Evolutionary conservation across 495 filamentous ascomycete genomes (phyloP).

Genomic region (Penicillium psychrofluorescens): DNA sequence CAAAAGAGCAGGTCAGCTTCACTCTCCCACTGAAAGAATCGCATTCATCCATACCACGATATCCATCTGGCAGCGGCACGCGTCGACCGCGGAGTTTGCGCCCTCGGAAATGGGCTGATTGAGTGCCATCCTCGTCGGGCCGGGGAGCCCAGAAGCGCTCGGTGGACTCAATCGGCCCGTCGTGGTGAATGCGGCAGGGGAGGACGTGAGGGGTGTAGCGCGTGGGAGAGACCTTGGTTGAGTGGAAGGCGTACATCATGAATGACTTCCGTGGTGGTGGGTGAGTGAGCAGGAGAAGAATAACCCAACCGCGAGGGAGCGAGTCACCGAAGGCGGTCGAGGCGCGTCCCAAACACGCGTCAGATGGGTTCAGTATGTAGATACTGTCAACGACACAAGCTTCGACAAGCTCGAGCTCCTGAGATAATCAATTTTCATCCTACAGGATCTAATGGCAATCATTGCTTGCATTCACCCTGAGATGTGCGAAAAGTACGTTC

Average conservation of each 20-base stretch:
- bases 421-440: no score
- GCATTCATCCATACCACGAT: conserved; percentile 48
- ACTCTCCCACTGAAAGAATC: background rate
- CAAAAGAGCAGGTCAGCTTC: background rate
- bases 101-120: conserved; percentile 71
- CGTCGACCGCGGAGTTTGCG: conserved; percentile 67
- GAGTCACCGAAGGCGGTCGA: no score
- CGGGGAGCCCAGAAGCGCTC: conserved; percentile 66
- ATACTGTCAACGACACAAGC: no score
- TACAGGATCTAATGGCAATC: no score
- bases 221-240: conserved; percentile 6
- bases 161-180: conserved; percentile 59
- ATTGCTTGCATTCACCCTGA: no score
- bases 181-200: conserved; percentile 75
- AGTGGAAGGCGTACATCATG: conserved; percentile 35
- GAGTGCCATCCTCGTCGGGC: conserved; percentile 35
- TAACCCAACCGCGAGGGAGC: no score
- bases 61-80: conserved; percentile 65
- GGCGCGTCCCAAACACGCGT: no score
- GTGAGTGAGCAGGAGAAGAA: no score
- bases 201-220: conserved; percentile 66
- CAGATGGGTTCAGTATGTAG: no score
- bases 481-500: no score
- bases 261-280: background rate
- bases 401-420: no score